Evolutionary conservation across 768 basidiomycete genomes (phyloP).

Genomic region (Asterophora parasitica): DNA sequence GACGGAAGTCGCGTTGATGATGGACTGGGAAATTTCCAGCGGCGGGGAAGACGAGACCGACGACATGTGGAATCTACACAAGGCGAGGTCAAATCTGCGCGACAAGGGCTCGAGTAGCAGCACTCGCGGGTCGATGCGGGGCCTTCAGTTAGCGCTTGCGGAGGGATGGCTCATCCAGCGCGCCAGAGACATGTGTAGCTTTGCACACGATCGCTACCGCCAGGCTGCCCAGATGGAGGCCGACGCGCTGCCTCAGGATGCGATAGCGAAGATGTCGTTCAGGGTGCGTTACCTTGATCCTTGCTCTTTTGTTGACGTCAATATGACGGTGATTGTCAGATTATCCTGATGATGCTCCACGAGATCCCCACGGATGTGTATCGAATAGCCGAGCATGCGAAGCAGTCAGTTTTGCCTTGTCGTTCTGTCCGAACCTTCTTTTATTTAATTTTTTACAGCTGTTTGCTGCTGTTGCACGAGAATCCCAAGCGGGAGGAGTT

Average conservation of each 20-base stretch:
- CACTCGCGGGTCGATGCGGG: conserved; percentile 59
- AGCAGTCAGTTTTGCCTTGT: conserved; percentile 34
- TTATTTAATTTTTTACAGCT: conserved; percentile 31
- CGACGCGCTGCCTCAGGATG: conserved; percentile 40
- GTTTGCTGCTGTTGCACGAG: conserved; percentile 55
- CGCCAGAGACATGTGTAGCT: conserved; percentile 73
- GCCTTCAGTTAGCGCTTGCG: conserved; percentile 58
- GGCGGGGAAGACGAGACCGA: conserved; percentile 49
- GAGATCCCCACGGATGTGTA: conserved; percentile 59
- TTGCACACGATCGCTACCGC: conserved; percentile 70
- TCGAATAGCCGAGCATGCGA: conserved; percentile 66
- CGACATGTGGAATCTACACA: conserved; percentile 49
- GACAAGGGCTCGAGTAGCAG: conserved; percentile 37
- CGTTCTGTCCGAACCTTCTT: neutral
- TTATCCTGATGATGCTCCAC: conserved; percentile 67
- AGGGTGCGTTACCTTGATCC: conserved; percentile 35
- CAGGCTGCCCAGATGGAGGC: conserved; percentile 66
- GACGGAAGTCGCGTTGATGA: conserved; percentile 66
- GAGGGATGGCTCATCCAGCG: conserved; percentile 74
- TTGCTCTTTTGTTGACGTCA: neutral
- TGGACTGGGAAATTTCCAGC: conserved; percentile 67
- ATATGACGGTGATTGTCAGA: conserved; percentile 32
- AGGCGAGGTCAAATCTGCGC: conserved; percentile 43
- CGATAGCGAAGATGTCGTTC: conserved; percentile 64
- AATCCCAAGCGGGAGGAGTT: conserved; percentile 59